Conservation (phyloP, 2,329 filamentous ascomycete genomes). For the Colletotrichum trifolii region DNA sequence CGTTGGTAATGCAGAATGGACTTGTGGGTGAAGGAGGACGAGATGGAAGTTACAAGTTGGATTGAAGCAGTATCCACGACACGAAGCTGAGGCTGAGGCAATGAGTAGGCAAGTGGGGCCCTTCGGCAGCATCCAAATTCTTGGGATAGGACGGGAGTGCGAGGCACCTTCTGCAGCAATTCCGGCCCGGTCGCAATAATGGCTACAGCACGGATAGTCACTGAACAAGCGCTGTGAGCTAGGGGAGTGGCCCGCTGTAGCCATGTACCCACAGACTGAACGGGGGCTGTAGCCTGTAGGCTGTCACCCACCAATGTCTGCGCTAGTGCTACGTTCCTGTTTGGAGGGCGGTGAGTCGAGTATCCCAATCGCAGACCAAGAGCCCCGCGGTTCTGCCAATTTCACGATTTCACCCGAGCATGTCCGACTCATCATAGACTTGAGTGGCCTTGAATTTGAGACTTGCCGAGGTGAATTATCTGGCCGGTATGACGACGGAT, state of each 20-base stretch:
- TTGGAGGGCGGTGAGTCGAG: conserved; percentile 25
- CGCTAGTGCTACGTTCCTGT: background rate
- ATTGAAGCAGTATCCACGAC: conserved; percentile 21
- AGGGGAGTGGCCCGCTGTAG: conserved; percentile 1
- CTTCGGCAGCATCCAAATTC: conserved; percentile 17
- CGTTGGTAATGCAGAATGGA: too few species aligned
- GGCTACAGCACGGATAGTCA: too few species aligned
- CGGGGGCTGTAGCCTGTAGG: too few species aligned
- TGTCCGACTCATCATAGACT: background rate
- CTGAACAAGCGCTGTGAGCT: background rate
- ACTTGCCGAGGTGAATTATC: too few species aligned
- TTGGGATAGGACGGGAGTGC: too few species aligned
- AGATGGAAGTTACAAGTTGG: too few species aligned
- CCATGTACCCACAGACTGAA: background rate
- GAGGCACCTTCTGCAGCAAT: too few species aligned
- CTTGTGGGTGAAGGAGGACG: too few species aligned
- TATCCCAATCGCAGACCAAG: background rate
- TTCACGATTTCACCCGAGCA: conserved; percentile 12
- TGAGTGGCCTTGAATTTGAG: too few species aligned
- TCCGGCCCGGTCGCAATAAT: conserved; percentile 16
- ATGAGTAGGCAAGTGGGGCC: conserved; percentile 9
- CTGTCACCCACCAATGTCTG: background rate
- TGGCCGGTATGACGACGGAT: too few species aligned
- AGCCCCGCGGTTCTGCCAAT: conserved; percentile 33
- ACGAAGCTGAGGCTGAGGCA: conserved; percentile 25